Percentiles rank a stretch among this genome's conserved stretches.
Evolutionary conservation across 331 rosid genomes (phyloP).

Genomic region (Phaseolus coccineus): DNA sequence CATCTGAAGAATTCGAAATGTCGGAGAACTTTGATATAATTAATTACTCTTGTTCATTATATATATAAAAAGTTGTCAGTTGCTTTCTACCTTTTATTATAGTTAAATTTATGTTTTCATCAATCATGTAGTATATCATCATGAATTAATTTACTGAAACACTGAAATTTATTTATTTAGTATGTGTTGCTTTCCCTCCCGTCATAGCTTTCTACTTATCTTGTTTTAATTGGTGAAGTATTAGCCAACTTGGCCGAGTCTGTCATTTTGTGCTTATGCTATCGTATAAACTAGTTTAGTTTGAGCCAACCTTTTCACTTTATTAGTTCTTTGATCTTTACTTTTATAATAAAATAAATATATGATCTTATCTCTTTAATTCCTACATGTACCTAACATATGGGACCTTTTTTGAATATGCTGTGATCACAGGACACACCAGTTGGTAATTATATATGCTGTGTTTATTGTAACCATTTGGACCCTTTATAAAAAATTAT

Average conservation of each 20-base stretch:
- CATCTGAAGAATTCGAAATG: too few relatives aligned
- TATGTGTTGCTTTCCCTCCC: not conserved
- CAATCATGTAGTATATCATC: too few relatives aligned
- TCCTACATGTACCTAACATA: not conserved
- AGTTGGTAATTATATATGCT: too few relatives aligned
- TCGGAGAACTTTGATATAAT: too few relatives aligned
- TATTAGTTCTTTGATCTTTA: slow-evolving; percentile 15
- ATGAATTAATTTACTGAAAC: too few relatives aligned
- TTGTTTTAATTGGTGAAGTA: not conserved
- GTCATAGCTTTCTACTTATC: not conserved
- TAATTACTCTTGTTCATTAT: too few relatives aligned
- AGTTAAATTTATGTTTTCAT: too few relatives aligned
- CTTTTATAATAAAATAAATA: slow-evolving; percentile 16
- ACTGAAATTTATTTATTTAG: not conserved
- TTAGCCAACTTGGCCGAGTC: not conserved
- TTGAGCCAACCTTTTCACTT: slow-evolving; percentile 2
- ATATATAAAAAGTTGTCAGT: too few relatives aligned
- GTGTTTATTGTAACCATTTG: too few relatives aligned
- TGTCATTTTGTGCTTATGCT: not conserved
- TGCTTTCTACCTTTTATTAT: too few relatives aligned
- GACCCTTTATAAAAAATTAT: too few relatives aligned
- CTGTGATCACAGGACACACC: too few relatives aligned
- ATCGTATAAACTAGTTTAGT: slow-evolving; percentile 25
- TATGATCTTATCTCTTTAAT: slow-evolving; percentile 43
- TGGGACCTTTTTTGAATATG: not conserved